Evolutionary conservation across 257 asterid species (phyloP).

Genomic region (Primulina eburnea): DNA sequence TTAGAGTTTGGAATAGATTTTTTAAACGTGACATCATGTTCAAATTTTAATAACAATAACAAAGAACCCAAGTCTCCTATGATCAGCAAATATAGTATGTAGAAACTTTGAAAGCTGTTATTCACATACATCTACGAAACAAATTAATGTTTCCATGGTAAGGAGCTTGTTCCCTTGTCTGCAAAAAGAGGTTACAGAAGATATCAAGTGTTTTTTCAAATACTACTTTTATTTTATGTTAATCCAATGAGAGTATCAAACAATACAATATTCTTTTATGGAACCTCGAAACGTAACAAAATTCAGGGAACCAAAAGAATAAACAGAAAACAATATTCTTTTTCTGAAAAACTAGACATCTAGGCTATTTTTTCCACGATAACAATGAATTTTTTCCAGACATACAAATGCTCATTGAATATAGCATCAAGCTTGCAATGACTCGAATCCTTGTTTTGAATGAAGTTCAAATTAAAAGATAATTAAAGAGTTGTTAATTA

Average conservation of each 20-base stretch:
- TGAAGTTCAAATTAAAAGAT: too few relatives aligned
- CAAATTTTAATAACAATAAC: background rate
- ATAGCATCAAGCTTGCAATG: too few relatives aligned
- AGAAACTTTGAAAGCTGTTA: background rate
- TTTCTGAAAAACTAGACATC: too few relatives aligned
- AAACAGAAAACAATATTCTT: too few relatives aligned
- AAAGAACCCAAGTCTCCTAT: too few relatives aligned
- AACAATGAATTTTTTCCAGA: too few relatives aligned
- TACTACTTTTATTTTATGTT: conserved; percentile 1
- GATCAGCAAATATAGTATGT: background rate
- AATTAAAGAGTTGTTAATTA: too few relatives aligned
- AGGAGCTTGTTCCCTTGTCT: conserved; percentile 42
- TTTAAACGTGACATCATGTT: too few relatives aligned
- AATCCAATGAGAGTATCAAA: background rate
- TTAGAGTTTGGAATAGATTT: too few relatives aligned
- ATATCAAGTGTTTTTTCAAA: background rate
- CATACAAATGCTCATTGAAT: too few relatives aligned
- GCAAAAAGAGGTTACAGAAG: conserved; percentile 24
- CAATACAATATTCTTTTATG: background rate
- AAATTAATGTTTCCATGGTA: conserved; percentile 29
- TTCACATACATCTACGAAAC: conserved; percentile 43
- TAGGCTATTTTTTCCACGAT: too few relatives aligned
- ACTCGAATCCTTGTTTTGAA: too few relatives aligned
- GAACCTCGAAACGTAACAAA: background rate
- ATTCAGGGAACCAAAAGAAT: background rate